phyloP scores from a whole-genome alignment of 2,329 filamentous ascomycete species.

The Neofusicoccum ribis region DNA sequence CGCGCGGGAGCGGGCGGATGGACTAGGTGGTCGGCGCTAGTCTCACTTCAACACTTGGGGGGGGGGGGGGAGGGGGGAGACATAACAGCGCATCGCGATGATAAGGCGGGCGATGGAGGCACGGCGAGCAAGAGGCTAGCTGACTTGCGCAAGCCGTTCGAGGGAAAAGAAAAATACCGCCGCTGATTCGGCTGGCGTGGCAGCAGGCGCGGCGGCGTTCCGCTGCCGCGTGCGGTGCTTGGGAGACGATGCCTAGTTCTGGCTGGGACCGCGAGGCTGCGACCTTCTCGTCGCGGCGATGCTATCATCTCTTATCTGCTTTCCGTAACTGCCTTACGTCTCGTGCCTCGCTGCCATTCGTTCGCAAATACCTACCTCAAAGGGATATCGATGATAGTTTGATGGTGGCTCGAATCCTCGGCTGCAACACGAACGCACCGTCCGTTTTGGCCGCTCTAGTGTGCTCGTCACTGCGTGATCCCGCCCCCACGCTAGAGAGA shows the following conservation, averaged over 20 bases:
- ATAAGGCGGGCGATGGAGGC: background rate
- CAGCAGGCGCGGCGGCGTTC: background rate
- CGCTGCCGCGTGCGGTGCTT: background rate
- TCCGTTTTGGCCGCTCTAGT: no score
- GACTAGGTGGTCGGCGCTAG: background rate
- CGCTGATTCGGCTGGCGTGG: background rate
- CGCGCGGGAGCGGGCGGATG: slow-evolving; percentile 1
- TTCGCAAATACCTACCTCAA: no score
- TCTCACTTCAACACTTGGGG: background rate
- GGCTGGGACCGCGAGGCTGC: background rate
- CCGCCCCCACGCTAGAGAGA: no score
- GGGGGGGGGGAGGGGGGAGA: no score
- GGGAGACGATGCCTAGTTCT: no score
- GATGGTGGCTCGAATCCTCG: no score
- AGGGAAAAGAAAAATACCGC: background rate
- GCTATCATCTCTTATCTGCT: background rate
- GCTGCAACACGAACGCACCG: no score
- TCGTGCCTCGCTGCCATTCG: no score
- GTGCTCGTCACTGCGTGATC: no score
- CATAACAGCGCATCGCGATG: background rate
- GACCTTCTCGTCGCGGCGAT: background rate
- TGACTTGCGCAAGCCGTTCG: background rate
- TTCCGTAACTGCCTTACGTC: no score
- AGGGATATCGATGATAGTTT: no score
- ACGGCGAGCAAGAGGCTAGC: background rate